These are phyloP conservation scores for Acanthamoeba sp. DNA, from an alignment of 208 protist species.

Conservation along the genomic window DNA sequence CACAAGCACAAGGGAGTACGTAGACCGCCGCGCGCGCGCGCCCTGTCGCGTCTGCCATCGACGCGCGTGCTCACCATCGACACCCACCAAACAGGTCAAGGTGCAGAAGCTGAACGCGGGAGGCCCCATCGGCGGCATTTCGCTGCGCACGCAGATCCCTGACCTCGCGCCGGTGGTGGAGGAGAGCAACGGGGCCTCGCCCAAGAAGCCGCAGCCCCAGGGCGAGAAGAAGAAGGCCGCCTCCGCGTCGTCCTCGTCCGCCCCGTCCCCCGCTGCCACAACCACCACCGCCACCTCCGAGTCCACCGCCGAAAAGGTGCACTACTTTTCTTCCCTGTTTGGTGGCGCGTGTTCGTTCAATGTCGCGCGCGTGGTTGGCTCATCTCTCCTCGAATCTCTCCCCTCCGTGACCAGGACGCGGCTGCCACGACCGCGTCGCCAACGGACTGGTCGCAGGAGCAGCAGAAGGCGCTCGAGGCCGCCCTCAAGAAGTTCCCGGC, in stretches of 20 bases:
- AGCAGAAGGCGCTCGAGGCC: slow-evolving; percentile 96
- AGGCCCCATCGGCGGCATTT: not conserved
- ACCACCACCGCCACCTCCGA: slow-evolving; percentile 2
- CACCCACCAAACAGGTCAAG: not conserved
- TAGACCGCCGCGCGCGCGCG: not conserved
- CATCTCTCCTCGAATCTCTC: no score
- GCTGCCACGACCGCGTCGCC: not conserved
- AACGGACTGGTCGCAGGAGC: slow-evolving; percentile 93
- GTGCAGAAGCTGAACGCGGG: slow-evolving; percentile 51
- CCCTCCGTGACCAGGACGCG: not conserved
- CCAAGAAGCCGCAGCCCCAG: not conserved
- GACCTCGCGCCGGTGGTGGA: not conserved
- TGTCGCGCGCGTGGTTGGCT: no score
- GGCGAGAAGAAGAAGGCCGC: not conserved
- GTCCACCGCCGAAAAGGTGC: not conserved
- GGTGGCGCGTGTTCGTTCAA: not conserved
- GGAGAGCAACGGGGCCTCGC: not conserved
- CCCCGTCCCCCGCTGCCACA: not conserved
- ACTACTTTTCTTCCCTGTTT: not conserved
- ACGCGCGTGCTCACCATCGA: not conserved
- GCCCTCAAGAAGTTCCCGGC: slow-evolving; percentile 94
- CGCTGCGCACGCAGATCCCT: not conserved
- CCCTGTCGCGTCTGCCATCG: not conserved
- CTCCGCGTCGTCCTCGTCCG: not conserved
- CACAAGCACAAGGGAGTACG: slow-evolving; percentile 59